Base-by-base conservation (phyloP, 2,329 filamentous ascomycete genomes). In the Talaromyces marneffei region DNA sequence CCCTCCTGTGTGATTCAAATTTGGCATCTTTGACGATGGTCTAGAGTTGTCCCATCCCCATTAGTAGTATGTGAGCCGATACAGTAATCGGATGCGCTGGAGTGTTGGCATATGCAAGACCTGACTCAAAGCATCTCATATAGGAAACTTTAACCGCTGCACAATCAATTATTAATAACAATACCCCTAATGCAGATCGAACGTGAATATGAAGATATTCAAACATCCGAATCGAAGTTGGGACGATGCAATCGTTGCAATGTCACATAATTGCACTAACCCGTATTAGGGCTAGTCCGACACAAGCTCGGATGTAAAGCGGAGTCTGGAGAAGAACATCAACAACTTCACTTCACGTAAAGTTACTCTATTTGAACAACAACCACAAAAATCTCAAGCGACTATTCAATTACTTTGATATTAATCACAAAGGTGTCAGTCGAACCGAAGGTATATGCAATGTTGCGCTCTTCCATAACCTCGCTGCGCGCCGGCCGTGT, bases 401-500 rank as follows among this genome's bases (percentile, higher is more conserved):
- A n/a, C 44, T 29, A n/a, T 48, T 6, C 14, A n/a, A 7, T n/a
- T n/a, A 33, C 10, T 35, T 10, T 35, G 10, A 35, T 20, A 20
- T 3, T 25, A n/a, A 44, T n/a, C 14, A 40, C 37, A 40, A 40
- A 40, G 16, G 16, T 18, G 16, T 40, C 4, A n/a, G 6, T 40
- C 18, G 3, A 18, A 18, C 8, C 6, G 14, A 3, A 40, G 18
- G 6, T 40, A 40, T 40, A 7, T 5, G 3, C 37, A 40, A 61
- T 61, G 59, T 12, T 61, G 33, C 60, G 53, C 25, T 37, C n/a
- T 14, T 10, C 12, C 10, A 20, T 31, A n/a, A n/a, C 27, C 46
- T 37, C 44, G 12, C 33, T 31, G 44, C 56, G 31, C 42, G 56
- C 64, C 37, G 67, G 63, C 60, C 66, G 67, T 63, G 63, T 69